phyloP scores from a whole-genome alignment of 805 yeast species.

The Cyberlindnera mycetangii region DNA sequence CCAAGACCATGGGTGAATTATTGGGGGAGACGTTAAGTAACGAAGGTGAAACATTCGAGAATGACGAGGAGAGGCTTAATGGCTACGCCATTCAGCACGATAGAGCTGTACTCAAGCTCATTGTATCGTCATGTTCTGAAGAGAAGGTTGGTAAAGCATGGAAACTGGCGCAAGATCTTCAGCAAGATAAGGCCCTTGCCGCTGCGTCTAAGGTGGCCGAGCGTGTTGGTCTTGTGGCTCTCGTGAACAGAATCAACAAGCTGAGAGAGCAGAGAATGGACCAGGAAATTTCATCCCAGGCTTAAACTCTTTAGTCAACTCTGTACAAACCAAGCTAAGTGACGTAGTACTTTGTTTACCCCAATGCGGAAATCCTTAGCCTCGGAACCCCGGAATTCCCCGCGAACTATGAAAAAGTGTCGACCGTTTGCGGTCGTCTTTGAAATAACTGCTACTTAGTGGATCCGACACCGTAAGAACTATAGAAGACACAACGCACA shows the following conservation, averaged over 20 bases:
- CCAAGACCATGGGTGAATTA: slow-evolving; percentile 58
- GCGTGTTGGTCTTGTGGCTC: slow-evolving; percentile 51
- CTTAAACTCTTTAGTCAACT: not conserved
- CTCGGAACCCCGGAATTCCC: slow-evolving; percentile 1
- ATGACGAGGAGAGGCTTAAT: slow-evolving; percentile 49
- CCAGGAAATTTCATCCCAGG: slow-evolving; percentile 13
- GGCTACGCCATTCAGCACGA: slow-evolving; percentile 62
- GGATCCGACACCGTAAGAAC: too few relatives aligned
- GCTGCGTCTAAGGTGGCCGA: slow-evolving; percentile 88
- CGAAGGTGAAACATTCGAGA: slow-evolving; percentile 40
- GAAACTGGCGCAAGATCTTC: slow-evolving; percentile 64
- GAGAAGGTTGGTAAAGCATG: slow-evolving; percentile 63
- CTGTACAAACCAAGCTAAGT: not conserved
- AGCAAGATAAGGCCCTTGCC: slow-evolving; percentile 71
- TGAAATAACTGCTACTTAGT: not conserved
- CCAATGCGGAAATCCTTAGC: too few relatives aligned
- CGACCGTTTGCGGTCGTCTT: not conserved
- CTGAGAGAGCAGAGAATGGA: slow-evolving; percentile 49
- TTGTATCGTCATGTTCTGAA: slow-evolving; percentile 71
- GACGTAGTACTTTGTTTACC: too few relatives aligned
- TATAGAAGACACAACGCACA: not conserved
- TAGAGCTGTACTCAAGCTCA: slow-evolving; percentile 69
- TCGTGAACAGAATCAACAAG: slow-evolving; percentile 54
- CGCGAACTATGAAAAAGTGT: not conserved
- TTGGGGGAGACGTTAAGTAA: slow-evolving; percentile 54